Evolutionary conservation across 257 asterid species (phyloP).

Genomic region (Plantago major): DNA sequence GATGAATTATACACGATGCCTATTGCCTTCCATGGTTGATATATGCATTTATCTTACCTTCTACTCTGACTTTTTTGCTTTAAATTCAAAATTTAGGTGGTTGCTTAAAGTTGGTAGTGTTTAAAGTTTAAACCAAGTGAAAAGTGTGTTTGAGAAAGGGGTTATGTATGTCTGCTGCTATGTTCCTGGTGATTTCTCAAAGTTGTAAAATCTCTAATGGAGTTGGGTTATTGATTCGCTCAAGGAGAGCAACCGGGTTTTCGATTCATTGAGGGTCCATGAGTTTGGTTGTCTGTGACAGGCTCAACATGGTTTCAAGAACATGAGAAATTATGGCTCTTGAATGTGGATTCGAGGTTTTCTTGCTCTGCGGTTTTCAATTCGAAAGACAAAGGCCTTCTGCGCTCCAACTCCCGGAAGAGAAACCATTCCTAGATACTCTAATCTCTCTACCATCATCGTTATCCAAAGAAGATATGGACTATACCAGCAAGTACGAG

Average conservation of each 20-base stretch:
- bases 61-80: constrained; percentile 15
- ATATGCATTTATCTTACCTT: too few species aligned
- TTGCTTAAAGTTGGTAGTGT: constrained; percentile 24
- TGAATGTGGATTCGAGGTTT: constrained; percentile 34
- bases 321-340: constrained; percentile 30
- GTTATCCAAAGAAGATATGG: constrained; percentile 46
- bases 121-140: too few species aligned
- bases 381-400: constrained; percentile 28
- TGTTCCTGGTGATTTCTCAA: constrained; percentile 71
- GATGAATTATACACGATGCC: too few species aligned
- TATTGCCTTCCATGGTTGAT: too few species aligned
- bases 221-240: constrained; percentile 44
- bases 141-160: not conserved
- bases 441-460: constrained; percentile 43
- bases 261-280: too few species aligned
- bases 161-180: constrained; percentile 68
- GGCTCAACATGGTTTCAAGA: too few species aligned
- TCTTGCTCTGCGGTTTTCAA: constrained; percentile 34
- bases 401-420: constrained; percentile 49
- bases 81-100: constrained; percentile 7
- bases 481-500: constrained; percentile 44
- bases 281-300: too few species aligned
- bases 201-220: constrained; percentile 46
- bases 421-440: constrained; percentile 26
- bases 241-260: too few species aligned